phyloP scores from a whole-genome alignment of 2,329 filamentous ascomycete species.

The Exophiala aquamarina region DNA sequence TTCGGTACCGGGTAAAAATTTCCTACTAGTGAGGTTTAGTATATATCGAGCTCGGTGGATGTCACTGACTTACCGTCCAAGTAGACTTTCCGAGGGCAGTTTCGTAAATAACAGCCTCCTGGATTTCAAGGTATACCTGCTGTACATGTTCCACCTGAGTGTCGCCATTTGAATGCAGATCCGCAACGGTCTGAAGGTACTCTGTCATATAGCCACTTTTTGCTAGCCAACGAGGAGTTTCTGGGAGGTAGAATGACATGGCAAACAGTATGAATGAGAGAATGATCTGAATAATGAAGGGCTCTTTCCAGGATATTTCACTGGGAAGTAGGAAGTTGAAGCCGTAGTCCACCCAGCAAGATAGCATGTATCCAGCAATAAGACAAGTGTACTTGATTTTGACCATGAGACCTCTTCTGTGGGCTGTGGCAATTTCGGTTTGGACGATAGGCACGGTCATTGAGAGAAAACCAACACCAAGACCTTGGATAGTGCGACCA shows the following conservation, averaged over 20 bases:
- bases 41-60: too few relatives aligned
- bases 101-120: slow-evolving; percentile 40
- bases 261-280: slow-evolving; percentile 51
- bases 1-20: slow-evolving; percentile 18
- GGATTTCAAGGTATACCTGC: slow-evolving; percentile 38
- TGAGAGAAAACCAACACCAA: slow-evolving; percentile 43
- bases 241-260: slow-evolving; percentile 57
- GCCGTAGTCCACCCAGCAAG: slow-evolving; percentile 41
- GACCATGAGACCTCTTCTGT: slow-evolving; percentile 40
- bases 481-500: slow-evolving; percentile 41
- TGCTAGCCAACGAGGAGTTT: slow-evolving; percentile 54
- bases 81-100: slow-evolving; percentile 35
- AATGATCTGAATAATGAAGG: slow-evolving; percentile 48
- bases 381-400: slow-evolving; percentile 40
- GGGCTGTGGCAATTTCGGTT: slow-evolving; percentile 39
- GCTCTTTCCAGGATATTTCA: slow-evolving; percentile 39
- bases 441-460: slow-evolving; percentile 44
- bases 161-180: slow-evolving; percentile 40
- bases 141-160: slow-evolving; percentile 37
- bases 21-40: too few relatives aligned
- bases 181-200: slow-evolving; percentile 41
- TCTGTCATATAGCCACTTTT: slow-evolving; percentile 42
- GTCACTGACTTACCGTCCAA: slow-evolving; percentile 33
- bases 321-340: slow-evolving; percentile 38
- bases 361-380: slow-evolving; percentile 41